A percentile compares a stretch with the other conserved stretches of the same genome.
Evolutionary conservation across 495 filamentous ascomycete genomes (phyloP).

Genomic region (Talaromyces adpressus): DNA sequence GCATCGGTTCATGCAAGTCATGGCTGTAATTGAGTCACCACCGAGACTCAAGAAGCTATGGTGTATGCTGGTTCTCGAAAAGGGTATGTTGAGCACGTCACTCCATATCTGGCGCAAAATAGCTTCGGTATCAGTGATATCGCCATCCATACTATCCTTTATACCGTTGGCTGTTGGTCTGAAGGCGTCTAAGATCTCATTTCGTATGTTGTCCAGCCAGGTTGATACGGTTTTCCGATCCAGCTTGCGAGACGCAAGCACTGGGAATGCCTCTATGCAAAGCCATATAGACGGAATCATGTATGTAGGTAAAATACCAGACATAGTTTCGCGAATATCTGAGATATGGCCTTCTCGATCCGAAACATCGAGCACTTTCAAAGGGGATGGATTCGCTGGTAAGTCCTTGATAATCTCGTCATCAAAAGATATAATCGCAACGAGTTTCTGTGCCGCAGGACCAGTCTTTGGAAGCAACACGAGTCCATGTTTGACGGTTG

Average conservation of each 20-base stretch:
- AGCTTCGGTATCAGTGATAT: conserved; percentile 17
- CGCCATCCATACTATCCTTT: background rate
- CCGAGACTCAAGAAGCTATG: conserved; percentile 59
- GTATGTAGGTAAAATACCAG: conserved; percentile 35
- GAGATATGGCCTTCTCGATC: conserved; percentile 21
- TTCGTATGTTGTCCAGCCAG: conserved; percentile 29
- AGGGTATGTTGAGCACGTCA: conserved; percentile 45
- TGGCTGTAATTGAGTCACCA: conserved; percentile 64
- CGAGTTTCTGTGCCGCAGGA: conserved; percentile 31
- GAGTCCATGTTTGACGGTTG: conserved; percentile 31
- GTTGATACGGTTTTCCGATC: conserved; percentile 35
- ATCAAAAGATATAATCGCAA: conserved; percentile 27
- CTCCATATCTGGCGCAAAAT: conserved; percentile 39
- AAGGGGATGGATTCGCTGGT: conserved; percentile 16
- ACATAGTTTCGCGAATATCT: conserved; percentile 27
- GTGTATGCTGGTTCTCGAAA: conserved; percentile 37
- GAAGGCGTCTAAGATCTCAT: conserved; percentile 16
- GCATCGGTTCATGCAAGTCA: conserved; percentile 52
- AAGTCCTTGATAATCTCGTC: conserved; percentile 16
- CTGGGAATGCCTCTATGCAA: conserved; percentile 40
- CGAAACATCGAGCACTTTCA: conserved; percentile 20
- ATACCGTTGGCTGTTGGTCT: background rate
- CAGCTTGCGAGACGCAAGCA: conserved; percentile 45
- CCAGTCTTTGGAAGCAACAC: conserved; percentile 37
- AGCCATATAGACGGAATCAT: conserved; percentile 52